phyloP scores from a whole-genome alignment of 768 basidiomycete genomes.

The Tubosaeta sp. region DNA sequence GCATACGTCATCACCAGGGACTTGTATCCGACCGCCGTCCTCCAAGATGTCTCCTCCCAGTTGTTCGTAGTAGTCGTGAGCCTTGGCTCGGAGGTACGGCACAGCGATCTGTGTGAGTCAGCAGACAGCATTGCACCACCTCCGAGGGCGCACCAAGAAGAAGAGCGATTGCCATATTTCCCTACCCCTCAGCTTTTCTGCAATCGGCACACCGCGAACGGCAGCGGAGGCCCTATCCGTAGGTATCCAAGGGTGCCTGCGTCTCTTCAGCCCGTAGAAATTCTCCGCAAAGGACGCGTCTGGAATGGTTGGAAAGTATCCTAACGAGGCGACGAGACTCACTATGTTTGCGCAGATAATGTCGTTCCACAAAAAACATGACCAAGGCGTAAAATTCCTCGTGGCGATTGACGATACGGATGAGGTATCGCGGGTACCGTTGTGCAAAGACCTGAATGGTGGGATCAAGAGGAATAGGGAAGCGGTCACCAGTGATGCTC shows the following conservation, averaged over 20 bases:
- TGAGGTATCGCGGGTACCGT: constrained; percentile 86
- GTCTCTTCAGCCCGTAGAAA: constrained; percentile 88
- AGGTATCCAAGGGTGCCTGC: constrained; percentile 66
- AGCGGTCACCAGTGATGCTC: constrained; percentile 27
- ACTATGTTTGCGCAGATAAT: constrained; percentile 89
- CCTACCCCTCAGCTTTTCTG: constrained; percentile 58
- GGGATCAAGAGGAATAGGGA: not conserved
- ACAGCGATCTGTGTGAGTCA: constrained; percentile 56
- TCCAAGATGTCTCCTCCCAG: constrained; percentile 77
- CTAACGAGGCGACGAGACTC: constrained; percentile 22
- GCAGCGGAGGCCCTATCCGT: constrained; percentile 64
- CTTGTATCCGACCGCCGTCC: constrained; percentile 42
- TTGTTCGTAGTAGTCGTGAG: constrained; percentile 86
- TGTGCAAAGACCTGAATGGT: constrained; percentile 84
- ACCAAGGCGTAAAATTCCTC: constrained; percentile 92
- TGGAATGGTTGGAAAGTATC: constrained; percentile 29
- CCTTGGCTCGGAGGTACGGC: constrained; percentile 86
- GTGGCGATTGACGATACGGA: constrained; percentile 88
- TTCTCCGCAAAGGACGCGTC: constrained; percentile 94
- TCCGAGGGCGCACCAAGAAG: constrained; percentile 59
- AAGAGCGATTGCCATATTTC: constrained; percentile 77
- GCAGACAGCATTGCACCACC: not conserved
- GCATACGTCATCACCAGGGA: constrained; percentile 51
- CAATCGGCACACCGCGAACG: constrained; percentile 57
- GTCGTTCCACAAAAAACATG: constrained; percentile 86